Evolutionary conservation across 2,329 filamentous ascomycete species (phyloP), one percentile per base, ranked within the genome.

Genomic region (Rugonectria rugulosa): DNA sequence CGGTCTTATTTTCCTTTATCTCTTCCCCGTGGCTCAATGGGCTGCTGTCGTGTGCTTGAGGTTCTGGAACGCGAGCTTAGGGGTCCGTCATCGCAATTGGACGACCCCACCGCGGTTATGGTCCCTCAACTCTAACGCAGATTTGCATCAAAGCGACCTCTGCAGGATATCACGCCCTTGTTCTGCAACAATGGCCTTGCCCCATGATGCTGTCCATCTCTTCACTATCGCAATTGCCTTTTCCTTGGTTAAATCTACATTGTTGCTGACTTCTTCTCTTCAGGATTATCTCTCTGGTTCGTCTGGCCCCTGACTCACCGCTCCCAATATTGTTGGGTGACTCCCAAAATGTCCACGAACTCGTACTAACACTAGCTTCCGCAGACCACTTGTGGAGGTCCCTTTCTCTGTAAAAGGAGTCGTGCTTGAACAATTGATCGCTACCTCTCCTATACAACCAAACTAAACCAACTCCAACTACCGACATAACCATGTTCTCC

Each of bases 221-320:
- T 11, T 15, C 37, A 34, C 6, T 24, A 20, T 24, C 7, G 4
- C 21, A 6, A 17, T 51, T 58, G 19, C 51, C 12, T 7, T 50
- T 50, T 52, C 64, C 64, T 66, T 64, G 59, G 55, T 41, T 56
- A 45, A 32, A 56, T n/a, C n/a, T n/a, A n/a, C n/a, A n/a, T n/a
- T n/a, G n/a, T 69, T 71, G 69, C 81, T 84, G 77, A 84, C 74
- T 53, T 61, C 59, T 65, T 64, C 57, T 60, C 62, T 65, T 58
- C 69, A 89, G 87, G 87, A 90, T 83, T 90, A 90, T 83, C 84
- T 90, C 77, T 90, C 87, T 86, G 87, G 87, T 89, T 77, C 71
- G 83, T 77, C 21, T 45, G 12, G 11, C 41, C 57, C 61, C 60
- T 77, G 73, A 77, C 76, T 80, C 76, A 79, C 77, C 74, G 73